phyloP scores from a whole-genome alignment of 176 grass and related monocot genomes.

The Musa beccarii region DNA sequence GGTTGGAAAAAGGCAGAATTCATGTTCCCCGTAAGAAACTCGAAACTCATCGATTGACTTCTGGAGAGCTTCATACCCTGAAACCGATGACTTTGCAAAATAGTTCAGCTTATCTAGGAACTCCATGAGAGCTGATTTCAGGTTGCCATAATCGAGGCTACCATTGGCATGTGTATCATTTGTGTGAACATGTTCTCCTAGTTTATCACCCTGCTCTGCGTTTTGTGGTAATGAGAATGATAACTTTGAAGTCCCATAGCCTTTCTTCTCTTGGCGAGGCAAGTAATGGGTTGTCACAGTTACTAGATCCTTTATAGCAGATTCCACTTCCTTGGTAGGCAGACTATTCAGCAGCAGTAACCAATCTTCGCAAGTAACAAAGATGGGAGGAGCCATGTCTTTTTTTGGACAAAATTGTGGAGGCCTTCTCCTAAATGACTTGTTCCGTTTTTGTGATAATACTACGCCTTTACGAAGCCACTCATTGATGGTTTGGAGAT shows the following conservation, averaged over 20 bases:
- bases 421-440: conserved; percentile 4
- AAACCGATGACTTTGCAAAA: conserved; percentile 45
- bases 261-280: conserved; percentile 70
- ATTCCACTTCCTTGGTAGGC: conserved; percentile 36
- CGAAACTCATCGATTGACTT: conserved; percentile 26
- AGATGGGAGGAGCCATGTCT: conserved; percentile 60
- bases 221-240: conserved; percentile 38
- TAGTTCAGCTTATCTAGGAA: conserved; percentile 45
- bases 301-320: conserved; percentile 47
- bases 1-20: neutral
- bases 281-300: conserved; percentile 35
- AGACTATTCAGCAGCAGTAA: conserved; percentile 36
- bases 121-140: conserved; percentile 45
- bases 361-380: conserved; percentile 75
- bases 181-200: conserved; percentile 11
- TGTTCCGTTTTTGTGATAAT: conserved; percentile 33
- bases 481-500: conserved; percentile 55
- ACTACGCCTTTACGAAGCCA: conserved; percentile 72
- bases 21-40: conserved; percentile 24
- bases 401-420: conserved; percentile 27
- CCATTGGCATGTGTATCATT: conserved; percentile 32
- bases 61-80: conserved; percentile 42
- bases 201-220: conserved; percentile 21
- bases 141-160: conserved; percentile 28
- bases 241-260: conserved; percentile 37